Evolutionary conservation across 2,329 filamentous ascomycete genomes (phyloP), one percentile per base, ranked within the genome.

Genomic region (Lizonia empirigonia): DNA sequence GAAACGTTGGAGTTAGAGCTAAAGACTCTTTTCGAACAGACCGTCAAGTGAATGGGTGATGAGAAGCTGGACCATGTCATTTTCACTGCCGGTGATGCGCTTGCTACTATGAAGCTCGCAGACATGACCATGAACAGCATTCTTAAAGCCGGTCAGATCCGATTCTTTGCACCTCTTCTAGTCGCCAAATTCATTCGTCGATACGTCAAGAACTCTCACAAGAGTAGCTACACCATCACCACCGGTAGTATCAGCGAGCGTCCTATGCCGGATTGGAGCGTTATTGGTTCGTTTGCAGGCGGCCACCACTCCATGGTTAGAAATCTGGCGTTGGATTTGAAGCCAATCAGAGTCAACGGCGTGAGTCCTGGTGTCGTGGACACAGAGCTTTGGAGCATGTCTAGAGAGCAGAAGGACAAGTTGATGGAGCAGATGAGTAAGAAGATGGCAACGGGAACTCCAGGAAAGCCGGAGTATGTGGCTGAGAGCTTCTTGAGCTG

Each of bases 311-410:
- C 79, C 3, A 76, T 87, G 65, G 75, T 77, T 2, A 75, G 81
- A 2, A 79, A 76, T 3, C 70, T 89, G 26, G 86, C 86, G 2
- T 61, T 88, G 24, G 85, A 89, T 60, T 63, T 90, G 47, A 79
- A 78, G 55, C 86, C 86, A 0, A 70, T 88, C 7, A 73, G 87
- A 2, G 85, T 88, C 20, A 89, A 89, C 63, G 64, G 80, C 0
- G 82, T 89, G 1, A 75, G 71, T 44, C 84, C 85, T 0, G 86
- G 85, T 0, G 73, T 76, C 0, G 76, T 78, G 23, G 68, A 77
- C 30, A 79, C 77, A 12, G 72, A 74, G 55, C 51, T 79, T 5
- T 80, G 77, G 77, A 50, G 50, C 20, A 62, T 63, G 37, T 54
- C 70, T 34, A 62, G 65, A 46, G 69, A 64, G 35, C 47, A 64